These are phyloP conservation scores for Bassia scoparia DNA, from an alignment of 148 eudicot species.

Conservation along the genomic window DNA sequence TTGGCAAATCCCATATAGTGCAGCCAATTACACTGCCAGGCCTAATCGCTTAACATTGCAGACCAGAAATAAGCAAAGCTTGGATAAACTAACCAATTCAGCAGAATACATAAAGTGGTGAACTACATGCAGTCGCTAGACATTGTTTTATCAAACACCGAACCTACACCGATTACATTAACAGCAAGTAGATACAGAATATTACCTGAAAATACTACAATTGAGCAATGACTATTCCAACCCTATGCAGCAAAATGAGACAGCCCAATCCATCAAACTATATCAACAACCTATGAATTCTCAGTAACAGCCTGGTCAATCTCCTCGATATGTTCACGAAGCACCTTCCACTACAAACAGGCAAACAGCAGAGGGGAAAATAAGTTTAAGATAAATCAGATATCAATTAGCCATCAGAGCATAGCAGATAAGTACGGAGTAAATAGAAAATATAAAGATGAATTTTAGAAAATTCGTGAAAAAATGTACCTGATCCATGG, in stretches of 20 bases:
- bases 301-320: slow-evolving; percentile 54
- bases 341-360: slow-evolving; percentile 51
- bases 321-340: slow-evolving; percentile 50
- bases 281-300: slow-evolving; percentile 31
- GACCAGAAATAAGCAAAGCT: too few relatives aligned
- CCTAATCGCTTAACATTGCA: too few relatives aligned
- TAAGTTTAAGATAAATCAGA: neutral
- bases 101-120: neutral
- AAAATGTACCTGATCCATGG: slow-evolving; percentile 68
- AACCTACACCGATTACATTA: slow-evolving; percentile 8
- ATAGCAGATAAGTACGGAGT: too few relatives aligned
- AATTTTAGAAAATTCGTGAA: neutral
- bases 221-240: neutral
- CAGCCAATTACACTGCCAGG: neutral
- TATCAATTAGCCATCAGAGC: neutral
- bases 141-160: neutral
- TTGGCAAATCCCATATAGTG: neutral
- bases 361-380: slow-evolving; percentile 18
- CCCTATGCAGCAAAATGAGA: slow-evolving; percentile 21
- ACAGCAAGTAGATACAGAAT: slow-evolving; percentile 15
- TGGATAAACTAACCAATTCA: neutral
- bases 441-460: neutral
- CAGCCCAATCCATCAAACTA: slow-evolving; percentile 14
- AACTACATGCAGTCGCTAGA: neutral
- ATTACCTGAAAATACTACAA: slow-evolving; percentile 1